Evolutionary conservation across 768 basidiomycete species (phyloP), one percentile per base, ranked within the genome.

Genomic region (Xerocomus spinulosus): DNA sequence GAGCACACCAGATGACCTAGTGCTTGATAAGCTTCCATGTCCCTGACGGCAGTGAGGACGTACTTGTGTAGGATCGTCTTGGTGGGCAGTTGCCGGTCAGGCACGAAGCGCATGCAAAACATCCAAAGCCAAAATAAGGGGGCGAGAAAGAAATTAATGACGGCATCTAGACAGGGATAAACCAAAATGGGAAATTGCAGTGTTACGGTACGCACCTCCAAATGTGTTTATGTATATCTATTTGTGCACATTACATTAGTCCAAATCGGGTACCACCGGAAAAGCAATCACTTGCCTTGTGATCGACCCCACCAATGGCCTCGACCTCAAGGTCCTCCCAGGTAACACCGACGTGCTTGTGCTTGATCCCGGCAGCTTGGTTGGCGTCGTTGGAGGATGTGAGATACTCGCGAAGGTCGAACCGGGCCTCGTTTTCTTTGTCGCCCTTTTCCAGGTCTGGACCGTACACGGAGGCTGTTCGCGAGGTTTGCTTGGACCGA

Each of bases 331-430:
- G 68, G 54, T 82, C 73, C 43, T 85, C 76, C 87, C 87, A 89
- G 21, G 79, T 79, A 20, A 89, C 80, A 26, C 85, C 85, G 8
- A 88, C 83, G 50, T 84, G 81, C 59, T 88, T 88, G 56, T 83
- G 81, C 49, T 76, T 77, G 39, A 87, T 82, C 14, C 85, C 85
- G 2, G 82, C 83, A 17, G 66, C 60, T 46, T 85, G 77, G 42
- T 79, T 74, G 2, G 80, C 79, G 55, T 85, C 83, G 58, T 83
- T 85, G 13, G 79, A 82, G 8, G 79, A 78, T 3, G 78, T 69
- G 25, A 88, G 72, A 55, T 85, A 87, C 49, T 85, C 83, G 14
- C 76, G 76, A 17, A 88, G 77, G 61, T 86, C 78, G 53, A 86
- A 87, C 0, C 60, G 61, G 24, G 12, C 70, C 62, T 61, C 49